These are phyloP conservation scores for Neurospora hispaniola DNA, from an alignment of 495 filamentous ascomycete species.

Conservation along the genomic window DNA sequence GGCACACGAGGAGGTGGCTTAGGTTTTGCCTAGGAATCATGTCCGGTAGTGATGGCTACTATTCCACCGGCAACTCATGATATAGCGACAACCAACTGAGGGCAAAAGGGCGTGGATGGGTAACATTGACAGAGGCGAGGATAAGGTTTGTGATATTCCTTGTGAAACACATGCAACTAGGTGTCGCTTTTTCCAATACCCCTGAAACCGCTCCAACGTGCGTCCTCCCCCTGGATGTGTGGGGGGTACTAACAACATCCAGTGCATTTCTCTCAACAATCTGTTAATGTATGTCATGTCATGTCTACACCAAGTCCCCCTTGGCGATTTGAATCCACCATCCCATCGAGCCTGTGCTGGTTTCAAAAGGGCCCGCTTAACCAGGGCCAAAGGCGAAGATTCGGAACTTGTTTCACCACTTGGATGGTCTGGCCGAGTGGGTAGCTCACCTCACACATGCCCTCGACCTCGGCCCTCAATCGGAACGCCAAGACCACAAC, in stretches of 20 bases:
- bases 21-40: not conserved
- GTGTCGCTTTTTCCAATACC: not conserved
- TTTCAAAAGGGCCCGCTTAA: not conserved
- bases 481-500: too few relatives aligned
- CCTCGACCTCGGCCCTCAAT: too few relatives aligned
- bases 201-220: not conserved
- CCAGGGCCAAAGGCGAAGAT: not conserved
- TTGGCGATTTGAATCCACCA: not conserved
- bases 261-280: not conserved
- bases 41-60: not conserved
- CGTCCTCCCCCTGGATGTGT: not conserved
- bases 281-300: not conserved
- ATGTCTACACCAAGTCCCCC: not conserved
- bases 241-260: not conserved
- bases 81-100: not conserved
- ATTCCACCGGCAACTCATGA: not conserved
- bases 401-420: not conserved
- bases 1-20: not conserved
- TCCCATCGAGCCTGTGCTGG: not conserved
- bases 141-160: not conserved
- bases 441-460: too few relatives aligned
- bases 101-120: not conserved
- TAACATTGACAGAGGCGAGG: not conserved
- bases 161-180: not conserved
- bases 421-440: not conserved